Percentiles rank a stretch among this genome's conserved stretches.
phyloP scores from a whole-genome alignment of 1,139 yeast genomes.

The Scheffersomyces quercinus region DNA sequence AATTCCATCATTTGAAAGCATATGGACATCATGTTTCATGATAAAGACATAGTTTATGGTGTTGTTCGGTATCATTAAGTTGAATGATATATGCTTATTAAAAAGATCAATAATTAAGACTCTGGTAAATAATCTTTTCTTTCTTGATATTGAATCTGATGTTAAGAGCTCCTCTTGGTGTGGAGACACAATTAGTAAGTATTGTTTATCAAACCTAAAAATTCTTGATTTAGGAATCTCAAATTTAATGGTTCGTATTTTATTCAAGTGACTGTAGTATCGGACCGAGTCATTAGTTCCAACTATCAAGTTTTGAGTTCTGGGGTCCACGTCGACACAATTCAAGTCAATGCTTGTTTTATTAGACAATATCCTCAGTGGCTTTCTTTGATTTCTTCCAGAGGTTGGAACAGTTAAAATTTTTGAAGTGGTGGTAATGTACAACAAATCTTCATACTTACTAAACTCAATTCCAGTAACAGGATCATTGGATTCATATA shows the following conservation, averaged over 20 bases:
- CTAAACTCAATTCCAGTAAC: slow-evolving; percentile 72
- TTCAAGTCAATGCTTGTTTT: slow-evolving; percentile 69
- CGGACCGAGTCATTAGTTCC: slow-evolving; percentile 54
- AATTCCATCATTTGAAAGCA: slow-evolving; percentile 75
- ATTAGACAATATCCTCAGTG: slow-evolving; percentile 62
- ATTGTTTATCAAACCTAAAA: slow-evolving; percentile 40
- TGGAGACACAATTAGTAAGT: slow-evolving; percentile 58
- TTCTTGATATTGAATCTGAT: slow-evolving; percentile 3
- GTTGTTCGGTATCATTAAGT: slow-evolving; percentile 64
- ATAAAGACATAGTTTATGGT: slow-evolving; percentile 54
- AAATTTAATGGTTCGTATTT: slow-evolving; percentile 58
- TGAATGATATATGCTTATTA: slow-evolving; percentile 72
- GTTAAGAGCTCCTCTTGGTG: slow-evolving; percentile 24
- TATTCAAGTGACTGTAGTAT: slow-evolving; percentile 55
- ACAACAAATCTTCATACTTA: slow-evolving; percentile 47
- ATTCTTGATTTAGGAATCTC: slow-evolving; percentile 61
- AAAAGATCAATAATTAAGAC: slow-evolving; percentile 65
- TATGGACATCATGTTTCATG: slow-evolving; percentile 56
- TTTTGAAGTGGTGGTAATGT: slow-evolving; percentile 68
- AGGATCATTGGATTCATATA: slow-evolving; percentile 74
- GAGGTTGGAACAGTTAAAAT: slow-evolving; percentile 74
- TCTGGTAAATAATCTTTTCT: slow-evolving; percentile 35
- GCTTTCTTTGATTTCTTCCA: slow-evolving; percentile 74
- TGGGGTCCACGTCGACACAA: slow-evolving; percentile 53
- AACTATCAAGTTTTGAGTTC: slow-evolving; percentile 47